Evolutionary conservation across 345 rosid species (phyloP).

Genomic region (Sonneratia caseolaris): DNA sequence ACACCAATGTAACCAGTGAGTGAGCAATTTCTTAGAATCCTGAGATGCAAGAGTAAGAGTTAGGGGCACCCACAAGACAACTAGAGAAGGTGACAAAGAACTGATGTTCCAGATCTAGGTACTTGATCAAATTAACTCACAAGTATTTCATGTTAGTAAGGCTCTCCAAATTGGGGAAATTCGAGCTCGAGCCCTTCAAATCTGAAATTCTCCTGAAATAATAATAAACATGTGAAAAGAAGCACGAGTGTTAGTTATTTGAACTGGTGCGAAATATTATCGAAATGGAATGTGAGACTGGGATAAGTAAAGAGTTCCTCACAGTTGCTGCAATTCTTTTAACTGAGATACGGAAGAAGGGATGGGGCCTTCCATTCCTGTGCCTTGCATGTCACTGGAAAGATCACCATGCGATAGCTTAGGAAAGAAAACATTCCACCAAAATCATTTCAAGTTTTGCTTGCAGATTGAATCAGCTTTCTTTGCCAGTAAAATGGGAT

Average conservation of each 20-base stretch:
- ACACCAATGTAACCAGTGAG: constrained; percentile 40
- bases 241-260: not conserved
- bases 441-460: not conserved
- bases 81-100: not conserved
- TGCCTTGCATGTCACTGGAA: constrained; percentile 68
- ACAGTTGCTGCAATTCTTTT: constrained; percentile 42
- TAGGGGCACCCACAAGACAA: not conserved
- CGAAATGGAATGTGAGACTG: not conserved
- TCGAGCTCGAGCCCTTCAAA: constrained; percentile 40
- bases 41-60: constrained; percentile 12
- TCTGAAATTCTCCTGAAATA: constrained; percentile 55
- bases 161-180: constrained; percentile 40
- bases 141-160: constrained; percentile 14
- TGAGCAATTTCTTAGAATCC: constrained; percentile 56
- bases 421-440: no score
- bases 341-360: constrained; percentile 50
- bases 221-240: not conserved
- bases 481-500: not conserved
- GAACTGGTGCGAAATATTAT: no score
- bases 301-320: constrained; percentile 14
- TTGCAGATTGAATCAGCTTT: not conserved
- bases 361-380: constrained; percentile 79
- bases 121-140: constrained; percentile 31
- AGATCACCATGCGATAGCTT: not conserved
- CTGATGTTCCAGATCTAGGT: not conserved